Conservation (phyloP, 805 yeast genomes). For the Dipodascus geniculatus region DNA sequence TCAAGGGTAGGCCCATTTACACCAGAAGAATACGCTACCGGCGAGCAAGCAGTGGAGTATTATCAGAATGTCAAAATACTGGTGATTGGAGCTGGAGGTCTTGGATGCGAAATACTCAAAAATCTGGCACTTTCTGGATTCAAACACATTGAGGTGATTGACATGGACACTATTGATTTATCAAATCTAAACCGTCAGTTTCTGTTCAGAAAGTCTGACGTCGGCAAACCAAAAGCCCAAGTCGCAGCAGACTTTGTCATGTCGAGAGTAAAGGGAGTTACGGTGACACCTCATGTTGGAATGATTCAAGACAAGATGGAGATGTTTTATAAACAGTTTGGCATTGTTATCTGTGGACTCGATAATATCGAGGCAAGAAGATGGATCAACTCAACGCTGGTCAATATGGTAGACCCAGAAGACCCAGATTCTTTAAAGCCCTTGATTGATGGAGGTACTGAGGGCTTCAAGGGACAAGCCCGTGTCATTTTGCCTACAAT, state of each 20-base stretch:
- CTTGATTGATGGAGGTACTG: conserved; percentile 89
- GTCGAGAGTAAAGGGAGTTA: conserved; percentile 30
- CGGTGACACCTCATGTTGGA: conserved; percentile 48
- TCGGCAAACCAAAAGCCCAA: conserved; percentile 55
- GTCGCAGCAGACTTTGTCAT: conserved; percentile 51
- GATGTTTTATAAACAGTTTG: conserved; percentile 55
- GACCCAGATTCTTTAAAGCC: conserved; percentile 43
- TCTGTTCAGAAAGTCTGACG: conserved; percentile 46
- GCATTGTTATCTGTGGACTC: conserved; percentile 71
- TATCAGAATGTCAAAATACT: conserved; percentile 23
- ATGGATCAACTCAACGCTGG: conserved; percentile 69
- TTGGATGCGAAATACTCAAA: conserved; percentile 73
- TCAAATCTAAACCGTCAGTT: conserved; percentile 69
- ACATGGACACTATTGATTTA: conserved; percentile 76
- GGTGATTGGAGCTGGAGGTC: conserved; percentile 68
- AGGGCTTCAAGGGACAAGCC: conserved; percentile 86
- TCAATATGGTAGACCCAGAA: conserved; percentile 43
- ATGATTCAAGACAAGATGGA: conserved; percentile 53
- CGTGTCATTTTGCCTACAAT: conserved; percentile 77
- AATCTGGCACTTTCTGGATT: conserved; percentile 63
- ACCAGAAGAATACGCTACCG: conserved; percentile 28
- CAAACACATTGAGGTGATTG: conserved; percentile 51
- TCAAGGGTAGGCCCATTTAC: conserved; percentile 24
- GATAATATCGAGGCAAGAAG: conserved; percentile 85
- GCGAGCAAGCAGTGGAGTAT: conserved; percentile 18